phyloP scores from a whole-genome alignment of 352 stramenopile species.

The Sclerospora graminicola region DNA sequence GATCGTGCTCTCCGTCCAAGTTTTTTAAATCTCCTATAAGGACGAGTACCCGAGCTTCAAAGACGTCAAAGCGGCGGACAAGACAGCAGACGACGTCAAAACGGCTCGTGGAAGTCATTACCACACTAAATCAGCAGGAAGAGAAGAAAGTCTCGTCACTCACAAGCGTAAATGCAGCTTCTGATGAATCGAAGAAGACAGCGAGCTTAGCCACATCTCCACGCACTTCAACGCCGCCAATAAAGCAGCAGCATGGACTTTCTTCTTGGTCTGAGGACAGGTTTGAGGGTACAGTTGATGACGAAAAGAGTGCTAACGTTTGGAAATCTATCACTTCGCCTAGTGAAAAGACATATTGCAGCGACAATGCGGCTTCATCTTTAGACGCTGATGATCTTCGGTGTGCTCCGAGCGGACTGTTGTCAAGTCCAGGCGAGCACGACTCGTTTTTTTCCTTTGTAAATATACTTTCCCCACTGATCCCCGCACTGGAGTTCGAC shows the following conservation, averaged over 20 bases:
- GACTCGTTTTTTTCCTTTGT: conserved; percentile 78
- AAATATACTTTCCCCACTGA: conserved; percentile 61
- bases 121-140: conserved; percentile 11
- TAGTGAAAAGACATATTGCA: not conserved
- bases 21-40: conserved; percentile 68
- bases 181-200: conserved; percentile 1
- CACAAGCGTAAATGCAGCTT: too few relatives aligned
- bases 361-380: conserved; percentile 4
- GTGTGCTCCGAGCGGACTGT: conserved; percentile 28
- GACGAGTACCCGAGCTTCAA: conserved; percentile 3
- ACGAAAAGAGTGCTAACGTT: not conserved
- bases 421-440: conserved; percentile 34
- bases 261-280: conserved; percentile 23
- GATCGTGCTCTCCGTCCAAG: conserved; percentile 42
- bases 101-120: conserved; percentile 13
- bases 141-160: conserved; percentile 5
- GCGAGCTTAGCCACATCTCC: too few relatives aligned
- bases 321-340: too few relatives aligned
- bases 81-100: conserved; percentile 5
- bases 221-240: conserved; percentile 20
- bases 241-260: conserved; percentile 20
- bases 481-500: conserved; percentile 46
- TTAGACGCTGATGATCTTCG: conserved; percentile 23
- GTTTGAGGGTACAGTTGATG: conserved; percentile 18
- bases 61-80: conserved; percentile 8